phyloP scores from a whole-genome alignment of 2,329 filamentous ascomycete species.

The Pseudocercospora musae region DNA sequence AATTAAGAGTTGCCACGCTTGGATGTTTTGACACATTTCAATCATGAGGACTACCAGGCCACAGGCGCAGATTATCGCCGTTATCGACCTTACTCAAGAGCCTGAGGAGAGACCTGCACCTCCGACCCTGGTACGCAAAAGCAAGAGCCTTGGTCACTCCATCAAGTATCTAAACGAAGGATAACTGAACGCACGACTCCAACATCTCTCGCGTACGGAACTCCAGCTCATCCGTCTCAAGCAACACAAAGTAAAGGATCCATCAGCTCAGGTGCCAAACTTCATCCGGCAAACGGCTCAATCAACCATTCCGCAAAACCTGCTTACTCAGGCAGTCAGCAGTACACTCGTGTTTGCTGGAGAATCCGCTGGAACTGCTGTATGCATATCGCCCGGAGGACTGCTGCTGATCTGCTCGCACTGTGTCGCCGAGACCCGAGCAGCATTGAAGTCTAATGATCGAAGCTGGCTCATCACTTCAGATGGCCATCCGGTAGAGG shows the following conservation, averaged over 20 bases:
- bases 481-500: conserved; percentile 40
- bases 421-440: conserved; percentile 46
- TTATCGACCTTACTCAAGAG: background rate
- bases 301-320: background rate
- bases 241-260: conserved; percentile 12
- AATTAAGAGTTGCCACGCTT: too few species aligned
- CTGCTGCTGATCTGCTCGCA: conserved; percentile 52
- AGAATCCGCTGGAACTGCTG: conserved; percentile 50
- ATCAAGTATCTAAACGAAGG: background rate
- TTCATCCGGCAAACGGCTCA: background rate
- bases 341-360: conserved; percentile 48
- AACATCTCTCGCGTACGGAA: background rate
- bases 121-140: background rate
- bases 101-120: background rate
- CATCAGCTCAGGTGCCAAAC: conserved; percentile 6
- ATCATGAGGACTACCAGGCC: background rate
- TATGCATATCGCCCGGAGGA: conserved; percentile 47
- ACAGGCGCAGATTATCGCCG: background rate
- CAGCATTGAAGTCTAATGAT: conserved; percentile 34
- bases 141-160: background rate
- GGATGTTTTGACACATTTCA: background rate
- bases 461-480: conserved; percentile 45
- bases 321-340: conserved; percentile 10
- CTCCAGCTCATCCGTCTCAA: conserved; percentile 8
- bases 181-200: background rate